phyloP scores from a whole-genome alignment of 2,329 filamentous ascomycete genomes.

The Curvularia spicifera region DNA sequence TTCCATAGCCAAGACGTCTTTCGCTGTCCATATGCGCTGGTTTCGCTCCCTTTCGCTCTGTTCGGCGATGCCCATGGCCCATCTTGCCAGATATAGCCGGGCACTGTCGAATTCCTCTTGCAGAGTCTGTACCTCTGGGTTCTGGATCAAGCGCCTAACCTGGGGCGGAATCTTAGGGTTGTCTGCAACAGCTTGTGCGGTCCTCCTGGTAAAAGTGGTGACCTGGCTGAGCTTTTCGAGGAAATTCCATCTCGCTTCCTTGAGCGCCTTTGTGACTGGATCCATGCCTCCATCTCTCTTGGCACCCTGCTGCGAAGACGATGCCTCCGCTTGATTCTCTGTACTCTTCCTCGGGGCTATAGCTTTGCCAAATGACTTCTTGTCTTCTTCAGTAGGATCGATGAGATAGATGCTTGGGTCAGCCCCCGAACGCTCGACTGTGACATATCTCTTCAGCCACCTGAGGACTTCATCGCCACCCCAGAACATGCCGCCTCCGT shows the following conservation, averaged over 20 bases:
- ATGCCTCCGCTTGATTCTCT: slow-evolving; percentile 34
- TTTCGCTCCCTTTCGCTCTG: slow-evolving; percentile 89
- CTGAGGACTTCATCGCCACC: slow-evolving; percentile 93
- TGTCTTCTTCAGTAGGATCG: slow-evolving; percentile 85
- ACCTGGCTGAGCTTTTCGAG: slow-evolving; percentile 97
- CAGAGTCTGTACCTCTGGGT: slow-evolving; percentile 91
- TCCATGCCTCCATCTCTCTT: slow-evolving; percentile 80
- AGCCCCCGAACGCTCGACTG: slow-evolving; percentile 80
- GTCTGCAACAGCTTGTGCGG: slow-evolving; percentile 89
- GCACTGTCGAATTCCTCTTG: slow-evolving; percentile 98
- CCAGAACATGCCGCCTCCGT: slow-evolving; percentile 90
- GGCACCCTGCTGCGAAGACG: slow-evolving; percentile 32
- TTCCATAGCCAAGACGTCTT: slow-evolving; percentile 90
- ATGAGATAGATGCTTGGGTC: slow-evolving; percentile 92
- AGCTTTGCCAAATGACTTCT: slow-evolving; percentile 75
- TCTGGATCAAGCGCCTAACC: slow-evolving; percentile 80
- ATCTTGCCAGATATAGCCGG: slow-evolving; percentile 88
- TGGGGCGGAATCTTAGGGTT: slow-evolving; percentile 91
- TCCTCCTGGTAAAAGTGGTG: slow-evolving; percentile 90
- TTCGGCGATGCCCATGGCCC: slow-evolving; percentile 98
- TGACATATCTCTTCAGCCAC: slow-evolving; percentile 86
- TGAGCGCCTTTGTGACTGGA: slow-evolving; percentile 88
- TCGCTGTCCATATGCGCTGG: slow-evolving; percentile 89
- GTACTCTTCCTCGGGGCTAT: slow-evolving; percentile 50
- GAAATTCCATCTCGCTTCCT: slow-evolving; percentile 94